Evolutionary conservation across 805 yeast genomes (phyloP).

Genomic region (Blastobotrys parvus): DNA sequence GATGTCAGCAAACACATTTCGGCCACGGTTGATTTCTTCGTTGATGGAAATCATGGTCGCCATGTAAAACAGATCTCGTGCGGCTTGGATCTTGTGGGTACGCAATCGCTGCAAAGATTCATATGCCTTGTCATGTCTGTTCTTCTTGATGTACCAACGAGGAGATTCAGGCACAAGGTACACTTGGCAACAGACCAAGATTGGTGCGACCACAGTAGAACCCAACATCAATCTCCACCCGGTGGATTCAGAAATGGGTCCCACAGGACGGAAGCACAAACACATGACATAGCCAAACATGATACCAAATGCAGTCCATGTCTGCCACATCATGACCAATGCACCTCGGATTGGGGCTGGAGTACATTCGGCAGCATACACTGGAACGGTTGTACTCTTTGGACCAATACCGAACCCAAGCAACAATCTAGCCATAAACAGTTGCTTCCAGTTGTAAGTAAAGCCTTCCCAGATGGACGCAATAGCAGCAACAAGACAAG

Average conservation of each 20-base stretch:
- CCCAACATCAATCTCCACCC: slow-evolving; percentile 62
- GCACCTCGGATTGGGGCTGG: slow-evolving; percentile 57
- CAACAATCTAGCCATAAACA: slow-evolving; percentile 50
- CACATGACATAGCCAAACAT: slow-evolving; percentile 56
- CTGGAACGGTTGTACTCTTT: slow-evolving; percentile 60
- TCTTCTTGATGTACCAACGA: slow-evolving; percentile 55
- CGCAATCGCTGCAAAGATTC: slow-evolving; percentile 42
- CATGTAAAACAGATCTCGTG: slow-evolving; percentile 57
- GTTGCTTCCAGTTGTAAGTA: slow-evolving; percentile 50
- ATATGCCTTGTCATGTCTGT: slow-evolving; percentile 41
- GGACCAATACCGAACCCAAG: slow-evolving; percentile 62
- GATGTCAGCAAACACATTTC: slow-evolving; percentile 31
- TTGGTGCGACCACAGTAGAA: slow-evolving; percentile 51
- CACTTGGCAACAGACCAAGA: slow-evolving; percentile 43
- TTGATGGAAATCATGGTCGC: slow-evolving; percentile 40
- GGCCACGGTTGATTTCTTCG: slow-evolving; percentile 29
- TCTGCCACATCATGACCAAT: slow-evolving; percentile 64
- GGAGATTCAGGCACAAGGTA: slow-evolving; percentile 62
- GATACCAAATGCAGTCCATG: slow-evolving; percentile 68
- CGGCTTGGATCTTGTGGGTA: slow-evolving; percentile 43
- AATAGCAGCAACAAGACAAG: slow-evolving; percentile 47
- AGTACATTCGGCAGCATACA: slow-evolving; percentile 54
- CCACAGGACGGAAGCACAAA: slow-evolving; percentile 46
- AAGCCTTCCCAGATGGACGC: slow-evolving; percentile 62
- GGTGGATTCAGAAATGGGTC: slow-evolving; percentile 31